Evolutionary conservation across 148 eudicot genomes (phyloP), one percentile per base, ranked within the genome.

Genomic region (Limonium bicolor): DNA sequence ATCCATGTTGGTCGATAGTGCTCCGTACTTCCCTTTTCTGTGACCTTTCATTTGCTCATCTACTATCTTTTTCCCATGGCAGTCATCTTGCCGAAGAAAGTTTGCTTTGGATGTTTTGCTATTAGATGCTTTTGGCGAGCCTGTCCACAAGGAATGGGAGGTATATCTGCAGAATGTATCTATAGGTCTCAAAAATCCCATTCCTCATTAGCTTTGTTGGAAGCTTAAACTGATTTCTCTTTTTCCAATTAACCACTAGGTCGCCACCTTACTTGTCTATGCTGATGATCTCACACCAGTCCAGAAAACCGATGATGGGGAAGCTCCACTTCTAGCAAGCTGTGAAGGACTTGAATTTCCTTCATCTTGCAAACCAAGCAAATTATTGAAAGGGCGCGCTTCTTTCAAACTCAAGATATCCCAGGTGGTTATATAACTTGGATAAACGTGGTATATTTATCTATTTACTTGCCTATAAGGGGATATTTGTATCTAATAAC

Each of bases 371-470:
- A 71, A 63, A 37, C 94, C 96, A 19, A 59, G 65, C 56, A 76
- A 62, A 73, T 31, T 82, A 53, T 48, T 61, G 30, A 66, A 55
- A 34, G 96, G 96, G 6, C 85, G 77, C 57, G 82, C 88, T 36
- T 68, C 88, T 20, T 78, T 78, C 54, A 82, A 73, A 54, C 70
- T 86, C 55, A 76, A 73, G 61, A 66, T 86, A 53, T 73, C 96
- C 41, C 88, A 82, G 84, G 96, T 85, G 46, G 48, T 58, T n/a
- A n/a, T n/a, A n/a, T n/a, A n/a, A n/a, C n/a, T 29, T 29, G n/a
- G n/a, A n/a, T n/a, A n/a, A n/a, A n/a, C n/a, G n/a, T n/a, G n/a
- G n/a, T n/a, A n/a, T n/a, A n/a, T n/a, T n/a, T n/a, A n/a, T n/a
- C n/a, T n/a, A n/a, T n/a, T n/a, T n/a, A n/a, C n/a, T n/a, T n/a